A percentile compares a stretch with the other conserved stretches of the same genome.
These are phyloP conservation scores for Trametes coccinea DNA, from an alignment of 768 basidiomycete species.

Conservation along the genomic window DNA sequence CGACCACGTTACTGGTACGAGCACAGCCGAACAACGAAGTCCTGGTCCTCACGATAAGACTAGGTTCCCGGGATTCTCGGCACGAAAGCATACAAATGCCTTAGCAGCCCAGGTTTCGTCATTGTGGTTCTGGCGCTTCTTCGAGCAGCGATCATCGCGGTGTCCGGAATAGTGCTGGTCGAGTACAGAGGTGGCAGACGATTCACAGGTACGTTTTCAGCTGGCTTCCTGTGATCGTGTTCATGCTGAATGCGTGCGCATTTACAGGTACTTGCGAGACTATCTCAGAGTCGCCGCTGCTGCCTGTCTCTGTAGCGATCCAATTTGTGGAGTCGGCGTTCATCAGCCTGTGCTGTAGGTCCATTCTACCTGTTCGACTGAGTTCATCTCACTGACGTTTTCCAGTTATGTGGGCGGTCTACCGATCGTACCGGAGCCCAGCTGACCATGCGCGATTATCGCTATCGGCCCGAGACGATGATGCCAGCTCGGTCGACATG, in stretches of 20 bases:
- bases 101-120: conserved; percentile 59
- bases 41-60: background rate
- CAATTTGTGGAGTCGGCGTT: conserved; percentile 58
- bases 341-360: conserved; percentile 61
- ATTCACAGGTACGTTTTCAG: conserved; percentile 43
- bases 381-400: conserved; percentile 8
- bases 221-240: no score
- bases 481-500: conserved; percentile 16
- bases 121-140: conserved; percentile 44
- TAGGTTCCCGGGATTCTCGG: conserved; percentile 66
- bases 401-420: conserved; percentile 56
- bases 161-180: conserved; percentile 45
- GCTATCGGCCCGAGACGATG: conserved; percentile 47
- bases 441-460: conserved; percentile 58
- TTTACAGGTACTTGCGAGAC: conserved; percentile 49
- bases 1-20: conserved; percentile 29
- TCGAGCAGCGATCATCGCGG: conserved; percentile 41
- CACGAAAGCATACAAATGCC: conserved; percentile 64
- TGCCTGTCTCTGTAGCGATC: conserved; percentile 44
- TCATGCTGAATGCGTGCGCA: no score
- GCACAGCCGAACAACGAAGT: background rate
- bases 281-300: conserved; percentile 34
- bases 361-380: background rate
- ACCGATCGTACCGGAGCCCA: conserved; percentile 51
- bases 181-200: conserved; percentile 42